A percentile compares a stretch with the other conserved stretches of the same genome.
These are phyloP conservation scores for Boletus sp. DNA, from an alignment of 768 basidiomycete species.

Conservation along the genomic window DNA sequence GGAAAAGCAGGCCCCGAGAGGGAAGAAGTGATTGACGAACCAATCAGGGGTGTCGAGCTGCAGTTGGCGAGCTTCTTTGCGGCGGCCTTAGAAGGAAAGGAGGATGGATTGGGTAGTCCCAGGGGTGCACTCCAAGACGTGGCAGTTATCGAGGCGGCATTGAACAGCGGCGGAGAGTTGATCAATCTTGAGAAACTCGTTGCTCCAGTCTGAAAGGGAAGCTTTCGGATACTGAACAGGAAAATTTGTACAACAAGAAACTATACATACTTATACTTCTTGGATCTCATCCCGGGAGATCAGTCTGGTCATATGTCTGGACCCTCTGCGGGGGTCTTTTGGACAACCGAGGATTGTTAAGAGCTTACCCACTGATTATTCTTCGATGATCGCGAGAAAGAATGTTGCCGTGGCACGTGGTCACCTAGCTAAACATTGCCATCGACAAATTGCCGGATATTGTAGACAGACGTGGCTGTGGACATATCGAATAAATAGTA, in stretches of 20 bases:
- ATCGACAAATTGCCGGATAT: background rate
- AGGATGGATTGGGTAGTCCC: constrained; percentile 60
- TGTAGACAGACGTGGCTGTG: background rate
- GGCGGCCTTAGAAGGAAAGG: constrained; percentile 45
- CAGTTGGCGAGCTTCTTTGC: constrained; percentile 62
- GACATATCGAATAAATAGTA: background rate
- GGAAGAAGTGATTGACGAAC: constrained; percentile 47
- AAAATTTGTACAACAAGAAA: background rate
- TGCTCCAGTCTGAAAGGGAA: background rate
- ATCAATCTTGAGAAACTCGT: constrained; percentile 52
- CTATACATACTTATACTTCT: too few relatives aligned
- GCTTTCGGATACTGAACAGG: background rate
- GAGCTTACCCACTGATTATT: background rate
- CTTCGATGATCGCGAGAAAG: too few relatives aligned
- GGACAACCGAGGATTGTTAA: background rate
- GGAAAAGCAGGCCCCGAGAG: constrained; percentile 33
- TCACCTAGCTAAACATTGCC: too few relatives aligned
- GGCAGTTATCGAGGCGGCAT: constrained; percentile 73
- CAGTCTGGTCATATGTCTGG: background rate
- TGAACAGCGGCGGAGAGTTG: constrained; percentile 61
- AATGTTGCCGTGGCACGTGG: too few relatives aligned
- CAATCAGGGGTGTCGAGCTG: constrained; percentile 49
- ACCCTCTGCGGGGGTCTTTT: too few relatives aligned
- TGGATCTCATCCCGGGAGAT: too few relatives aligned
- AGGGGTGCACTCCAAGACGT: constrained; percentile 68